Percentiles rank a stretch among this genome's conserved stretches.
Evolutionary conservation across 192 early-diverging fungal species (phyloP).

Genomic region (Linnemannia elongata): DNA sequence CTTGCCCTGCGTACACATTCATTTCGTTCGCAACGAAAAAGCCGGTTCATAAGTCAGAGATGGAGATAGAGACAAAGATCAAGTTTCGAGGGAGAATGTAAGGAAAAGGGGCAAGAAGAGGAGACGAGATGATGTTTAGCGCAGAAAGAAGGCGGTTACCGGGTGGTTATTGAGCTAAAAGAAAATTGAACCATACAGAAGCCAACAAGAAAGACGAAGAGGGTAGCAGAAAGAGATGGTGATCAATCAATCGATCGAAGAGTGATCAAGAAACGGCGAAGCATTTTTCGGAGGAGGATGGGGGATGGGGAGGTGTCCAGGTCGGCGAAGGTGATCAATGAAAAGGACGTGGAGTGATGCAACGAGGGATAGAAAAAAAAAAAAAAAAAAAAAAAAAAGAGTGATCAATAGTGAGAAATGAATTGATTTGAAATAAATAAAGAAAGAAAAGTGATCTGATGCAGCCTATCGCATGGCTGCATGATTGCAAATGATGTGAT

Average conservation of each 20-base stretch:
- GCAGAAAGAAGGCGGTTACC: not conserved
- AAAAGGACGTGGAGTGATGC: not conserved
- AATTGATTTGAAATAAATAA: not conserved
- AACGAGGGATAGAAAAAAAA: not conserved
- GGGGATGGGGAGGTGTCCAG: too few relatives aligned
- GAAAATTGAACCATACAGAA: too few relatives aligned
- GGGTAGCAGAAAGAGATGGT: too few relatives aligned
- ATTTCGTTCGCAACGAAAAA: not conserved
- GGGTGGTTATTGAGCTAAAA: too few relatives aligned
- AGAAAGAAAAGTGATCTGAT: not conserved
- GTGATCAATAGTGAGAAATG: not conserved
- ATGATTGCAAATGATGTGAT: conserved; percentile 20
- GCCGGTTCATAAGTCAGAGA: not conserved
- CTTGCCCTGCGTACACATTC: not conserved
- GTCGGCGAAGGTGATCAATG: not conserved
- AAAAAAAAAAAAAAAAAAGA: not conserved
- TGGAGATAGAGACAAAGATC: too few relatives aligned
- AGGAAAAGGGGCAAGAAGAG: not conserved
- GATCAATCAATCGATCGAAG: too few relatives aligned
- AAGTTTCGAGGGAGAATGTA: too few relatives aligned
- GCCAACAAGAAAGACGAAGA: too few relatives aligned
- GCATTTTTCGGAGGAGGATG: too few relatives aligned
- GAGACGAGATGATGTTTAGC: not conserved
- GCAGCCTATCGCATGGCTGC: not conserved
- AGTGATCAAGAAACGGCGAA: too few relatives aligned